A percentile compares a stretch with the other conserved stretches of the same genome.
phyloP scores from a whole-genome alignment of 2,329 filamentous ascomycete genomes.

The Gnomoniopsis sp. region DNA sequence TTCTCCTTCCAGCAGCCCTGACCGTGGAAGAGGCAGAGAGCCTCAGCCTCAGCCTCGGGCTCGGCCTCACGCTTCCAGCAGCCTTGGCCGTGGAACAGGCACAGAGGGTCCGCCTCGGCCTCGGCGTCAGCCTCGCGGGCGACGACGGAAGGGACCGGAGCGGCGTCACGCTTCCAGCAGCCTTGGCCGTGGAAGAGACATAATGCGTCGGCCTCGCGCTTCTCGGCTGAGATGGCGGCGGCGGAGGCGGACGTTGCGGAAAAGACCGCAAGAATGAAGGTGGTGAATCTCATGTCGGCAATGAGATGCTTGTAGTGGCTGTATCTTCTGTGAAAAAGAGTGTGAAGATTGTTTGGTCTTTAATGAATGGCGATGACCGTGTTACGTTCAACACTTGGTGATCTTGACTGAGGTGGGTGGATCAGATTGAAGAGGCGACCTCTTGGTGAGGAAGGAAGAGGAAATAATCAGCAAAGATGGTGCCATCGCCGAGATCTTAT shows the following conservation, averaged over 20 bases:
- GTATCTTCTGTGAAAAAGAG: neutral
- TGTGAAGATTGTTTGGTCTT: conserved; percentile 1
- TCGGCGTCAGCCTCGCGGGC: conserved; percentile 10
- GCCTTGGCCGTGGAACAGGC: conserved; percentile 25
- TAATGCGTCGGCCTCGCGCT: conserved; percentile 22
- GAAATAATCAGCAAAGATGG: neutral
- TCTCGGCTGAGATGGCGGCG: conserved; percentile 26
- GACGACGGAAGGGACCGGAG: neutral
- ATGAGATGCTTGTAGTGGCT: neutral
- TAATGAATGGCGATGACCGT: conserved; percentile 9
- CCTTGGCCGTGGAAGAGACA: conserved; percentile 36
- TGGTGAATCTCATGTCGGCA: conserved; percentile 28
- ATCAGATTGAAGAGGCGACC: conserved; percentile 10
- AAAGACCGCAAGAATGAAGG: conserved; percentile 24
- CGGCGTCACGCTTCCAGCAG: conserved; percentile 40
- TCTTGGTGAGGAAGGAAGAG: conserved; percentile 5
- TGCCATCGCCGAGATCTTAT: conserved; percentile 4
- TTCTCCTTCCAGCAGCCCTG: conserved; percentile 21
- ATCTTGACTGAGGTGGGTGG: conserved; percentile 13
- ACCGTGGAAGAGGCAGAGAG: conserved; percentile 14
- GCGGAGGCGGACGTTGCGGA: conserved; percentile 24
- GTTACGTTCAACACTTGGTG: conserved; percentile 15
- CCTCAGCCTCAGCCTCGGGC: conserved; percentile 16
- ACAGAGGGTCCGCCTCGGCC: conserved; percentile 17
- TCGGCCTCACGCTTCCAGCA: conserved; percentile 30